phyloP scores from a whole-genome alignment of 2,329 filamentous ascomycete genomes.

The Epichloe coenophiala region DNA sequence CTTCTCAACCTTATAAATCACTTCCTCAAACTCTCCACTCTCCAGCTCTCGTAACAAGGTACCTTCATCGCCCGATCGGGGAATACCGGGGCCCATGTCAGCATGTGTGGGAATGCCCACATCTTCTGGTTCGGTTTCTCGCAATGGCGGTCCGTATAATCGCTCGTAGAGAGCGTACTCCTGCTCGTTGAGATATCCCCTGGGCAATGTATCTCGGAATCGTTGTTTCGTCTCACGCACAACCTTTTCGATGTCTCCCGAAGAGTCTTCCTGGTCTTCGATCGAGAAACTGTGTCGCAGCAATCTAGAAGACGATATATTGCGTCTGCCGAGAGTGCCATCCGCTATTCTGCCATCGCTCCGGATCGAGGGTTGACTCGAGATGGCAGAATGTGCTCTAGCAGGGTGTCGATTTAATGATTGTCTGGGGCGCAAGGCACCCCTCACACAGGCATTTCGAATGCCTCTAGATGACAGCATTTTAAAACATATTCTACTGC shows the following conservation, averaged over 20 bases:
- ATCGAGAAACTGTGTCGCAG: conserved; percentile 10
- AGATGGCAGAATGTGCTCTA: neutral
- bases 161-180: conserved; percentile 68
- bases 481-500: conserved; percentile 8
- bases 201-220: conserved; percentile 66
- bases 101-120: conserved; percentile 33
- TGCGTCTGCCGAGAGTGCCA: conserved; percentile 7
- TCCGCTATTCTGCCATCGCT: neutral
- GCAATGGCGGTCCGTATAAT: conserved; percentile 64
- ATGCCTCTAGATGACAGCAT: conserved; percentile 23
- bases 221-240: conserved; percentile 60
- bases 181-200: conserved; percentile 51
- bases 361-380: neutral
- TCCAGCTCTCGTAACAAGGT: conserved; percentile 40
- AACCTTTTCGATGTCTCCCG: conserved; percentile 40
- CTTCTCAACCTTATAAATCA: conserved; percentile 30
- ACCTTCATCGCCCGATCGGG: conserved; percentile 20
- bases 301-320: conserved; percentile 17
- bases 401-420: neutral
- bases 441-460: conserved; percentile 19
- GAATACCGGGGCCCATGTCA: conserved; percentile 17
- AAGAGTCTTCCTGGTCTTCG: neutral
- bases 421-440: conserved; percentile 9
- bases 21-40: conserved; percentile 47
- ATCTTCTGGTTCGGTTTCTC: conserved; percentile 46